A percentile compares a stretch with the other conserved stretches of the same genome.
These are phyloP conservation scores for Pulveroboletus ravenelii DNA, from an alignment of 768 basidiomycete genomes.

Conservation along the genomic window DNA sequence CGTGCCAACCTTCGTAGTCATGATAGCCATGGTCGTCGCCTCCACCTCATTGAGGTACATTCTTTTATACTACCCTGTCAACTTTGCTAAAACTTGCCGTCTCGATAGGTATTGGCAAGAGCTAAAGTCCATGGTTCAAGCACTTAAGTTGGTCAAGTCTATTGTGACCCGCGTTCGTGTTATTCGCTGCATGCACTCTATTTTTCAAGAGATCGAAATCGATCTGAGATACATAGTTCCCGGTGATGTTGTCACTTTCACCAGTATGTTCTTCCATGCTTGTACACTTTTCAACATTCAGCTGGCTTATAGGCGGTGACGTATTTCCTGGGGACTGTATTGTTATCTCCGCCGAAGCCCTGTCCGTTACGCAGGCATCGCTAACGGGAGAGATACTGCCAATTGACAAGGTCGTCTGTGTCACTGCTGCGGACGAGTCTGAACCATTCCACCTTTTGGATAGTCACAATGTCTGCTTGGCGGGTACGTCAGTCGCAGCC, in stretches of 20 bases:
- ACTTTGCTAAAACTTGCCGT: background rate
- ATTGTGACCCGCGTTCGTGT: constrained; percentile 32
- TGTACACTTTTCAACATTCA: background rate
- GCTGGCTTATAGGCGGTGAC: constrained; percentile 23
- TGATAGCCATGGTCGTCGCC: constrained; percentile 34
- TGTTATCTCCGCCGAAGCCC: constrained; percentile 30
- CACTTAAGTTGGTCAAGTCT: constrained; percentile 30
- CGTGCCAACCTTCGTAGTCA: constrained; percentile 30
- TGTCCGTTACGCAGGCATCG: constrained; percentile 33
- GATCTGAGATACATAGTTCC: constrained; percentile 31
- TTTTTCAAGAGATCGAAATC: constrained; percentile 25
- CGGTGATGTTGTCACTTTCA: constrained; percentile 29
- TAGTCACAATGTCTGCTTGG: constrained; percentile 31
- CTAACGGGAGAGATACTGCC: constrained; percentile 35
- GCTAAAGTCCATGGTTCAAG: constrained; percentile 32
- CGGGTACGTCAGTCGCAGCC: constrained; percentile 32
- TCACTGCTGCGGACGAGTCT: constrained; percentile 10
- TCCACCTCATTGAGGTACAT: constrained; percentile 30
- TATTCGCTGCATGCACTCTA: constrained; percentile 22
- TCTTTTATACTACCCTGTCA: background rate
- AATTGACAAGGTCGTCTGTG: constrained; percentile 27
- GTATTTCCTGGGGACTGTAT: constrained; percentile 36
- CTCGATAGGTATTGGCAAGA: constrained; percentile 31
- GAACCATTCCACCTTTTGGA: constrained; percentile 28
- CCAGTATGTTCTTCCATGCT: constrained; percentile 19